Base-by-base conservation (phyloP, 768 basidiomycete genomes). In the Holtermannia corniformis region DNA sequence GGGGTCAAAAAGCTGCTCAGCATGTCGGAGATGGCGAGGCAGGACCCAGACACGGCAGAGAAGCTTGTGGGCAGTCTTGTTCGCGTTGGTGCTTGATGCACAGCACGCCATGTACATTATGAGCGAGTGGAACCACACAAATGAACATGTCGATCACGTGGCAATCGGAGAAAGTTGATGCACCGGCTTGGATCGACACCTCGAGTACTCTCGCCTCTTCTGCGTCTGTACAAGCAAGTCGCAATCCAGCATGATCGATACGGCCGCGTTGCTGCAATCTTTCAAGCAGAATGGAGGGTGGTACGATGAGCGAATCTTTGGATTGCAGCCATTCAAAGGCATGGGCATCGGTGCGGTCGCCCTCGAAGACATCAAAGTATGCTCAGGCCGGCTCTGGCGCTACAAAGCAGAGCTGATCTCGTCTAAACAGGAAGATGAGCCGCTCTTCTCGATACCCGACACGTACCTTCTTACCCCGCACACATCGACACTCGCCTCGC, bases 1-100 rank as follows among this genome's bases (percentile, higher is more conserved):
- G 95, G 95, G 0, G 82, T 99, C 64, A 97, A 97, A 81, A 91
- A 87, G 74, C 65, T 99, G 70, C 71, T 99, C 67, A 88, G 83
- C 55, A 78, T 86, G 51, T 78, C 92, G 19, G 95, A 99, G 78
- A 96, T 95, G 92, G 87, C 92, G 45, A 79, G 93, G 64, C 95
- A 97, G 75, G 93, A 95, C 65, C 88, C 88, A 1, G 83, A 82
- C 56, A 85, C 82, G 14, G 86, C 81, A 24, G 81, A 84, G 63
- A 75, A 72, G 51, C 51, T 74, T 13, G 66, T 63, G 1, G 62
- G 63, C 13, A 71, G 70, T 54, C 51, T 74, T 57, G 60, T 71
- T 4, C 26, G 32, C 32, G 10, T 37, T 7, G 56, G 50, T 22
- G 32, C 32, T 37, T 7, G 32, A 7, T 37, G 32, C 16, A 37